Conservation (phyloP, 257 asterid species). For the Nyctanthes arbortristis region DNA sequence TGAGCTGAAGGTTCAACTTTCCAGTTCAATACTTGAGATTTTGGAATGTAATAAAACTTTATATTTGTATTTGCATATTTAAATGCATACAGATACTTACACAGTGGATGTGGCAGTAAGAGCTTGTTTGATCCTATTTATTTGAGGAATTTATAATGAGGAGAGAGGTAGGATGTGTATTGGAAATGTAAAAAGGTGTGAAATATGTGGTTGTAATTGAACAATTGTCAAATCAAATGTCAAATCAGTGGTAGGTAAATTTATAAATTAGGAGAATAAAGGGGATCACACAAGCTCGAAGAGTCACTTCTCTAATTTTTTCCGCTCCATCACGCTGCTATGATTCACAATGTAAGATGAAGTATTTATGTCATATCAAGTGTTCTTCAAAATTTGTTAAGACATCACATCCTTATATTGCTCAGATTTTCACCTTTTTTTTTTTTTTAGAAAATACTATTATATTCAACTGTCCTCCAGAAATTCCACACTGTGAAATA, state of each 20-base stretch:
- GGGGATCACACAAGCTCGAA: too few species aligned
- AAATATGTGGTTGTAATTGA: too few species aligned
- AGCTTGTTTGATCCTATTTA: too few species aligned
- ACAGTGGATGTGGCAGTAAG: not conserved
- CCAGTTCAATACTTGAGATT: not conserved
- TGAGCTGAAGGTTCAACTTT: conserved; percentile 13
- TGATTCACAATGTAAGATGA: conserved; percentile 1
- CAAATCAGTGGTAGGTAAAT: too few species aligned
- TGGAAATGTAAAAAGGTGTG: too few species aligned
- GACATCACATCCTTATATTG: conserved; percentile 10
- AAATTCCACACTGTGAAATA: conserved; percentile 30
- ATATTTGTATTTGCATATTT: not conserved
- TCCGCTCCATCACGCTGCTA: not conserved
- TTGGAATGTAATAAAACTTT: not conserved
- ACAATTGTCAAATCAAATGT: too few species aligned
- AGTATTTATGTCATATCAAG: conserved; percentile 1
- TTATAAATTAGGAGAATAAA: too few species aligned
- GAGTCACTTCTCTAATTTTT: not conserved
- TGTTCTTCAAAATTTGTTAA: conserved; percentile 14
- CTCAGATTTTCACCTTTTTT: conserved; percentile 4
- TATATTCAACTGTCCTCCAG: conserved; percentile 18
- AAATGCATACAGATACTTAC: not conserved
- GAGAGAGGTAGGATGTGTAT: too few species aligned
- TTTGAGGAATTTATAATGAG: too few species aligned
- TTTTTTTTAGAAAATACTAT: not conserved